Evolutionary conservation across 805 yeast genomes (phyloP), one percentile per base, ranked within the genome.

Genomic region (Lachancea meyersii): DNA sequence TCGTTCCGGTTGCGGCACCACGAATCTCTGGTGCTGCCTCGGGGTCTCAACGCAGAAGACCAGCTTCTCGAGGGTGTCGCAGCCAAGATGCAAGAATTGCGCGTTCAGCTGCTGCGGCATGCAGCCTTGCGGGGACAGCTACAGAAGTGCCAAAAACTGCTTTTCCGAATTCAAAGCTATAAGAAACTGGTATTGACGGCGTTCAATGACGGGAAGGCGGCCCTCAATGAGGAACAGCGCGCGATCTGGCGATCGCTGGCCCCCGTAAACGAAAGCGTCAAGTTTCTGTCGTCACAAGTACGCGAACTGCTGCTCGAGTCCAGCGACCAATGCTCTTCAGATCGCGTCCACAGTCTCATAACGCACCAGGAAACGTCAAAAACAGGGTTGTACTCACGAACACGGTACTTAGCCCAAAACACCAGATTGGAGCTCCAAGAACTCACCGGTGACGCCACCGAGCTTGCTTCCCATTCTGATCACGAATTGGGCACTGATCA

Each of bases 1-100:
- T 79, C 77, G 69, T 65, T 89, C 43, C 62, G 82, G 37, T 65
- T 88, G 37, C 72, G 71, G 38, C 93, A 86, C 55, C 93, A 89
- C 45, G 71, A 75, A 40, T 77, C 71, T 1, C 53, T 83, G n/a
- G 64, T 46, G 2, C 26, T 52, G 52, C 50, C 13, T 30, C 43
- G 4, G 32, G 19, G 16, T 28, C 45, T 5, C 30, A 30, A 6
- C 40, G 48, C n/a, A 23, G 35, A 42, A 9, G 45, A 43, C 2
- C 23, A 48, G 3, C 44, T 48, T 17, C 47, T 43, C 16, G 35
- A 26, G 8, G 45, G 49, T 20, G 31, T 59, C n/a, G 45, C 48
- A 14, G 42, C 44, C 21, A 60, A 57, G 41, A 41, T 54, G 7
- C 38, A 43, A 16, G 48, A 50, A 34, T 45, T 61, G 22, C 59